Base-by-base conservation (phyloP, 176 grass and related monocot species). In the Bonia amplexicaulis region DNA sequence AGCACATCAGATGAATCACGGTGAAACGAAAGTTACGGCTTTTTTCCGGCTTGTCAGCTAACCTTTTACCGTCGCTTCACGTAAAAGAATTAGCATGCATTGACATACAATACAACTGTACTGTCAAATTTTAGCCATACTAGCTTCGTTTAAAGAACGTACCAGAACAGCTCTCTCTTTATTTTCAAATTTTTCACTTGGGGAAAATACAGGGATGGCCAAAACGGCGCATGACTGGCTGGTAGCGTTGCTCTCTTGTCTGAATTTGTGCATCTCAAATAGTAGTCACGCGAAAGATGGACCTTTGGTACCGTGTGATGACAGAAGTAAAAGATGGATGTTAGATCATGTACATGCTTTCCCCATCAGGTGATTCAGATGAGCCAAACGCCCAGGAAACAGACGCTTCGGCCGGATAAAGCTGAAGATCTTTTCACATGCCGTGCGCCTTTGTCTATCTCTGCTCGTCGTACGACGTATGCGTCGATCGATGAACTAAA, bases 341-440 rank as follows among this genome's bases (percentile, higher is more conserved):
- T 17, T 77, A 35, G 73, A 79, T 39, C 26, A 20, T 76, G 80
- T 84, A 33, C 60, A 41, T 13, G 62, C 51, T 84, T 75, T 69
- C 42, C 5, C 76, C 69, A 14, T 80, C 76, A 68, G 67, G 75
- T 74, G 48, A 65, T 66, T 55, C 66, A 73, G 57, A 79, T 6
- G 66, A 70, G 61, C 63, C 76, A 8, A 8, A 2, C 27, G 31
- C 62, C 25, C 33, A 37, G n/a, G 73, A 73, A 84, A 64, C 74
- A 14, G 25, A 12, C 31, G 6, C 65, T 82, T 70, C 52, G 5
- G 27, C 81, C 10, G 6, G 67, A 73, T 84, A 84, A 79, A 85
- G 76, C 44, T 53, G 62, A 29, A 55, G 76, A 80, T 74, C 51
- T 69, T 69, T 60, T 85, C 69, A 78, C 73, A 65, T 80, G 84